These are phyloP conservation scores for Colletotrichum plurivorum DNA, from an alignment of 2,329 filamentous ascomycete species.

Conservation along the genomic window DNA sequence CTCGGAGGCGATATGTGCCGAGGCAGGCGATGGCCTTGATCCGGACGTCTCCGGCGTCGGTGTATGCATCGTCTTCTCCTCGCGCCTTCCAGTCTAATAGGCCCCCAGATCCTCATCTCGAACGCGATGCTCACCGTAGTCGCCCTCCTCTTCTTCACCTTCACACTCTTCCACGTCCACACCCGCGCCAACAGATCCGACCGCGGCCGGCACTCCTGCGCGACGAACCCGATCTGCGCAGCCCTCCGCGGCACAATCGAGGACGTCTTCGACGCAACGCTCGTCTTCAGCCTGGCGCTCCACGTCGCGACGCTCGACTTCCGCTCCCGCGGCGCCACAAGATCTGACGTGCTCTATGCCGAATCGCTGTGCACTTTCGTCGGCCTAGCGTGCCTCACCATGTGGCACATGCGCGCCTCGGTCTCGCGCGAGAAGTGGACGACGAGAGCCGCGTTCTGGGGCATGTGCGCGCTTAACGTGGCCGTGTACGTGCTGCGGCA, in stretches of 20 bases:
- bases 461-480: background rate
- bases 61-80: background rate
- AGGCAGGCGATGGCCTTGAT: background rate
- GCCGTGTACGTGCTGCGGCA: background rate
- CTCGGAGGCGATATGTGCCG: background rate
- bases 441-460: background rate
- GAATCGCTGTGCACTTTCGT: background rate
- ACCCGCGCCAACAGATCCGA: background rate
- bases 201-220: background rate
- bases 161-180: constrained; percentile 4
- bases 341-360: background rate
- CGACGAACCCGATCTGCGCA: background rate
- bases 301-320: constrained; percentile 8
- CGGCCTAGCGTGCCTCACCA: background rate
- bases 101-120: constrained; percentile 1
- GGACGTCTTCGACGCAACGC: constrained; percentile 6
- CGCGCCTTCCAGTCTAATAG: background rate
- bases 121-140: constrained; percentile 5
- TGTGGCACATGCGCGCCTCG: constrained; percentile 6
- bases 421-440: background rate
- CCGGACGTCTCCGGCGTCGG: constrained; percentile 7
- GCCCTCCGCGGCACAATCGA: constrained; percentile 6
- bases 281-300: constrained; percentile 10
- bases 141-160: constrained; percentile 1
- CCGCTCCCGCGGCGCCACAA: background rate